Evolutionary conservation across 768 basidiomycete genomes (phyloP), one percentile per base, ranked within the genome.

Genomic region (Pleurotus platypus): DNA sequence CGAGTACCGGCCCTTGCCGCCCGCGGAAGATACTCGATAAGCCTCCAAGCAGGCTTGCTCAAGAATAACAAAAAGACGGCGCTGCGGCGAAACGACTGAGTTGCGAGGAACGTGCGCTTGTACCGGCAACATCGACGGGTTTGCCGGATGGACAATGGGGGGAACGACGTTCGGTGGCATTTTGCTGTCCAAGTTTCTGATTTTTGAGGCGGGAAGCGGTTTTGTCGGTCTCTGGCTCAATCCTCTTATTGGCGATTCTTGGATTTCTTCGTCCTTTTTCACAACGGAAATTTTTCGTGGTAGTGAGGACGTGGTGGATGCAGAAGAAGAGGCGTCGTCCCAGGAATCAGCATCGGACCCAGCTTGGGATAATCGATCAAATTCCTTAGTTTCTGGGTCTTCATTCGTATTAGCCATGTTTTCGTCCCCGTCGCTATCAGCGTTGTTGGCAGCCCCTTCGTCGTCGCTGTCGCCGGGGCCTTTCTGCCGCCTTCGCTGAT

Each of bases 11-110:
- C 69, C 76, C 57, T 70, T 72, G 20, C 81, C 81, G 53, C 80
- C 76, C 47, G 83, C 79, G 22, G 82, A 79, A 46, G 84, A 78
- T 60, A 97, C 82, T 58, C 90, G 83, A 76, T 98, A 98, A 2
- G 93, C 92, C 76, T 98, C 96, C 53, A 99, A 77, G 67, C 97
- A 99, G 0, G 97, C 96, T 67, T 95, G 89, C 68, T 92, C 91
- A 45, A 99, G 76, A 8, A 99, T 80, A 49, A 99, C 95, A 60
- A 89, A 97, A 15, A 99, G 78, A 50, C 89, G 75, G 24, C 94
- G 79, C 55, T 83, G 81, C 1, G 75, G 71, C 0, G 80, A 75
- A 8, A 76, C 75, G n/a, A 78, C 71, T 35, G 78, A 77, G 6
- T 78, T 79, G 57, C 82, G 75, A 54, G 86, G 75, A 8, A 92